These are phyloP conservation scores for Olyra latifolia DNA, from an alignment of 176 grass and related monocot species.

Conservation along the genomic window DNA sequence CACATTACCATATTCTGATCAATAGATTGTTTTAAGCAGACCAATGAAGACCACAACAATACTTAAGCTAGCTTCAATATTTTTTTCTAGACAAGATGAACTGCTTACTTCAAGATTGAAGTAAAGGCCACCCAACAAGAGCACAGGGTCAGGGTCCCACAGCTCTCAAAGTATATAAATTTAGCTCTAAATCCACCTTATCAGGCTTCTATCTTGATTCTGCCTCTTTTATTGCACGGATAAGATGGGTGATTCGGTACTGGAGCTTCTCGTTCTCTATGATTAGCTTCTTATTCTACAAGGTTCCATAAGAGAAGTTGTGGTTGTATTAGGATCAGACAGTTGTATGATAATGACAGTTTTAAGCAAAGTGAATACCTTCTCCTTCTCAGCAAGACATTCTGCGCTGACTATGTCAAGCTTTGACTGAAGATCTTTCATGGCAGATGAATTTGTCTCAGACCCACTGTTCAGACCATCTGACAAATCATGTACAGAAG, in stretches of 20 bases:
- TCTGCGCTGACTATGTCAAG: slow-evolving; percentile 39
- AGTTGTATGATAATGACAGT: not conserved
- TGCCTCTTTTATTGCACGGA: slow-evolving; percentile 52
- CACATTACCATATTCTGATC: not conserved
- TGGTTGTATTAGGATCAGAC: slow-evolving; percentile 3
- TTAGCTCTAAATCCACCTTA: not conserved
- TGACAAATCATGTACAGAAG: slow-evolving; percentile 28
- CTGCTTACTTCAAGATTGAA: not conserved
- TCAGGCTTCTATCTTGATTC: slow-evolving; percentile 47
- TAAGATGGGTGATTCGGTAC: slow-evolving; percentile 74
- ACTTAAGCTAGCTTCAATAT: not conserved
- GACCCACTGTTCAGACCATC: slow-evolving; percentile 30
- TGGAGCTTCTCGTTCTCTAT: slow-evolving; percentile 75
- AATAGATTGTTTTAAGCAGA: not conserved
- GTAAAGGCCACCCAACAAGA: not conserved
- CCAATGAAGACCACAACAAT: not conserved
- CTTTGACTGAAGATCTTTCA: slow-evolving; percentile 65
- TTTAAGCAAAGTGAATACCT: slow-evolving; percentile 37
- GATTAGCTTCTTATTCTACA: slow-evolving; percentile 68
- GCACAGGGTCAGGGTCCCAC: not conserved
- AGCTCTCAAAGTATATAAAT: not conserved
- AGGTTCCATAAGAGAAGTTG: slow-evolving; percentile 2
- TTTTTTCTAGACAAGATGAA: too few species aligned
- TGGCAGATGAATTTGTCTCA: slow-evolving; percentile 44
- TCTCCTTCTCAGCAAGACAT: slow-evolving; percentile 54